Percentiles rank a stretch among this genome's conserved stretches.
Evolutionary conservation across 768 basidiomycete genomes (phyloP).

Genomic region (Rhodotorula babjevae): DNA sequence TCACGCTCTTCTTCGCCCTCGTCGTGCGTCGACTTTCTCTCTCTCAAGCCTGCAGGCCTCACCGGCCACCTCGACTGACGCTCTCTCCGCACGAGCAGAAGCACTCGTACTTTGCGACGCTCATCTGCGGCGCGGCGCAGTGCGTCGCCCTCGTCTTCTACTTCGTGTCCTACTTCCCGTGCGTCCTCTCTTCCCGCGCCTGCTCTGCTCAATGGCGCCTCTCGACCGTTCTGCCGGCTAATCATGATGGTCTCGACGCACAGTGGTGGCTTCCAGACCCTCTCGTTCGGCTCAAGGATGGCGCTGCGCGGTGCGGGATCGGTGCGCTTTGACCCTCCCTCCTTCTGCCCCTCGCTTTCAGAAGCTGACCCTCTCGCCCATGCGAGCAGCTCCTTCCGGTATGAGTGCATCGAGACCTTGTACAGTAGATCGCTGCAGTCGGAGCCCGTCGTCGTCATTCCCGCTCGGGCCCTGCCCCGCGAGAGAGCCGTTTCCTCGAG

Average conservation of each 20-base stretch:
- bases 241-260: no score
- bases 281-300: conserved; percentile 34
- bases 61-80: neutral
- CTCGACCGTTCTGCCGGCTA: neutral
- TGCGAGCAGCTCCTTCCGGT: no score
- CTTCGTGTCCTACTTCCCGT: conserved; percentile 91
- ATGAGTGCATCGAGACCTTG: no score
- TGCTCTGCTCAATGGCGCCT: no score
- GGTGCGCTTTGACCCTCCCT: conserved; percentile 19
- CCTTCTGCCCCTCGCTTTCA: no score
- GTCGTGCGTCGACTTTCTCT: conserved; percentile 57
- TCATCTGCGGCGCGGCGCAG: conserved; percentile 76
- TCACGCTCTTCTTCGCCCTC: conserved; percentile 87
- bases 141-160: conserved; percentile 81
- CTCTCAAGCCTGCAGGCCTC: neutral
- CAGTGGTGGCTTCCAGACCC: conserved; percentile 36
- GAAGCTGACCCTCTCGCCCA: no score
- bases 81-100: conserved; percentile 51
- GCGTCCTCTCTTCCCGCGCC: conserved; percentile 49
- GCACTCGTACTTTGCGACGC: conserved; percentile 77
- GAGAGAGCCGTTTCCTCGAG: no score
- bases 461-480: no score
- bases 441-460: no score
- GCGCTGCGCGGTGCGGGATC: conserved; percentile 30
- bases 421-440: no score